A percentile compares a stretch with the other conserved stretches of the same genome.
Evolutionary conservation across 331 rosid genomes (phyloP).

Genomic region (Malus hybrid): DNA sequence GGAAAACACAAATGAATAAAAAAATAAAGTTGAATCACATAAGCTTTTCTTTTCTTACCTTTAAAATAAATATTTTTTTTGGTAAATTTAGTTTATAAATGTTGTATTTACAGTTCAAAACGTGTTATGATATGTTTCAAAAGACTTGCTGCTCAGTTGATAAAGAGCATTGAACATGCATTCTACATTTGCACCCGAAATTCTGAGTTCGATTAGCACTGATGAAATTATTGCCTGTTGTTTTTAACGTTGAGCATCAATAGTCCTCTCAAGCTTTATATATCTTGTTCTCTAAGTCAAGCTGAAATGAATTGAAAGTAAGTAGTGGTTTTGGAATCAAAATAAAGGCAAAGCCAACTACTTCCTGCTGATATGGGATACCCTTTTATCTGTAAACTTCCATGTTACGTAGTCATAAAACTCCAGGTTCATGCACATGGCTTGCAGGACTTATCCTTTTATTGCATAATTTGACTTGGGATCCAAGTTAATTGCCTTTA

Average conservation of each 20-base stretch:
- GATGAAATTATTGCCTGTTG: neutral
- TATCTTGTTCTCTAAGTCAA: conserved; percentile 6
- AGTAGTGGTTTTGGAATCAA: conserved; percentile 16
- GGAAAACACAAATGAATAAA: neutral
- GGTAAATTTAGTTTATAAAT: neutral
- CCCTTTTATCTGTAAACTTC: conserved; percentile 1
- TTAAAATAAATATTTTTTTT: neutral
- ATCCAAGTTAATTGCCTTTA: neutral
- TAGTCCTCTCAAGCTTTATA: neutral
- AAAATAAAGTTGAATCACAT: neutral
- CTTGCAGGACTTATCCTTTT: neutral
- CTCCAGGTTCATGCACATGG: conserved; percentile 2
- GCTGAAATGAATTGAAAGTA: conserved; percentile 3
- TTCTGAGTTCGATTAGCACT: too few relatives aligned
- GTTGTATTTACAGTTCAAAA: neutral
- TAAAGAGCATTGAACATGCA: too few relatives aligned
- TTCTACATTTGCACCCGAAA: too few relatives aligned
- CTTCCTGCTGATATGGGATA: neutral
- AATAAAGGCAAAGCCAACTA: conserved; percentile 10
- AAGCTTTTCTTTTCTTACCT: neutral
- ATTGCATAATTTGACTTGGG: neutral
- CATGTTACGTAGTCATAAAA: neutral
- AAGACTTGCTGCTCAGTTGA: too few relatives aligned
- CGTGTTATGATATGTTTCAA: too few relatives aligned
- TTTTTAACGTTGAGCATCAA: conserved; percentile 7